phyloP scores from a whole-genome alignment of 495 filamentous ascomycete genomes.

The Aspergillus haitiensis region DNA sequence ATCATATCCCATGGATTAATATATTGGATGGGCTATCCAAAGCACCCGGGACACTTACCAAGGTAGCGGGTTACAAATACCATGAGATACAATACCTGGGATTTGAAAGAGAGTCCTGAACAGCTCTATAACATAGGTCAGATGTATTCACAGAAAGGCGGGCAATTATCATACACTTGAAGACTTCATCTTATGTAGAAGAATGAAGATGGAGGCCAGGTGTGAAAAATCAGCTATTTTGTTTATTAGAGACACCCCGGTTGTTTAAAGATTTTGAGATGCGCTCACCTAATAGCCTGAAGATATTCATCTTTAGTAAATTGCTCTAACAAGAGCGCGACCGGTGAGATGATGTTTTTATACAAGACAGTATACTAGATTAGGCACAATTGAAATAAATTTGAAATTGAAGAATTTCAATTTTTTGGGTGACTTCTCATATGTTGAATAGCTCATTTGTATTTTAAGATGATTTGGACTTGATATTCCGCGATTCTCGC shows the following conservation, averaged over 20 bases:
- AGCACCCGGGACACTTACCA: constrained; percentile 48
- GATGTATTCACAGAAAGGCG: not conserved
- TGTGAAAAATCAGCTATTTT: constrained; percentile 86
- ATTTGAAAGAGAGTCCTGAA: constrained; percentile 96
- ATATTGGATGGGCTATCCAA: constrained; percentile 8
- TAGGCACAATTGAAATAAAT: too few species aligned
- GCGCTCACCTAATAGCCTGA: constrained; percentile 74
- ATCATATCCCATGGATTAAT: constrained; percentile 3
- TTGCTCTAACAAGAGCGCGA: not conserved
- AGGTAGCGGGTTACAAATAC: constrained; percentile 94
- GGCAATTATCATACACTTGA: constrained; percentile 63
- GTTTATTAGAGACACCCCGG: not conserved
- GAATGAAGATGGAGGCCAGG: constrained; percentile 88
- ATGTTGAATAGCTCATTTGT: not conserved
- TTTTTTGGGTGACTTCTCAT: not conserved
- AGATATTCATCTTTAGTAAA: constrained; percentile 72
- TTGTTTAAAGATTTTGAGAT: not conserved
- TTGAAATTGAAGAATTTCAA: not conserved
- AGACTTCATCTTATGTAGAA: constrained; percentile 92
- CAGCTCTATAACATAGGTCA: constrained; percentile 66
- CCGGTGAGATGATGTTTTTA: too few species aligned
- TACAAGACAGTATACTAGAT: too few species aligned
- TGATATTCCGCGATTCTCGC: too few species aligned
- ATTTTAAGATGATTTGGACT: not conserved
- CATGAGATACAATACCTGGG: constrained; percentile 87